Base-by-base conservation (phyloP, 2,329 filamentous ascomycete species). In the Anisogramma anomala region DNA sequence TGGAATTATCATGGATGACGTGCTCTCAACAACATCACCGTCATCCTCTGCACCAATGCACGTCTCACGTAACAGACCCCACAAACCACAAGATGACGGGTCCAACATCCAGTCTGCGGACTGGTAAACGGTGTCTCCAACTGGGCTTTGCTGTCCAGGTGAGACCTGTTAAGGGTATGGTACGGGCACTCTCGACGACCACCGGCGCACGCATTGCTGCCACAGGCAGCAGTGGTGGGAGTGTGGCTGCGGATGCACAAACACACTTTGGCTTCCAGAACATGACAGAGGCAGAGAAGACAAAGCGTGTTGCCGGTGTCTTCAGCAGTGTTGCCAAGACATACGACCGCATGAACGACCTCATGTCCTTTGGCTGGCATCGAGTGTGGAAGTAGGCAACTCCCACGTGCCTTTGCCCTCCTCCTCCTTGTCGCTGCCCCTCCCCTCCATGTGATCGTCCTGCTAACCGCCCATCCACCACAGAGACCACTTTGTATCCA, bases 341-440 rank as follows among this genome's bases (percentile, higher is more conserved):
- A 14, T 98, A 98, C 65, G 91, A 98, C 63, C 82, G 81, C 48
- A 98, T 98, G 91, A 98, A 98, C 66, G 91, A 98, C 61, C 74
- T 96, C 52, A 98, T 98, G 91, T 96, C 91, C 6, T 76, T 98
- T 35, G 91, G 91, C 41, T 88, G 94, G 65, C 91, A 98, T 62
- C 83, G 91, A 32, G 68, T 98, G 27, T 98, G 91, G 91, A 98
- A 82, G 75, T 75, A 52, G 36, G 30, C 14, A 3, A 22, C 23
- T 27, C 31, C 18, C 31, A 14, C 14, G 28, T n/a, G 33, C 9
- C 23, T 36, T 42, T 28, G 34, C 25, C 27, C 27, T 36, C 33
- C 23, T 7, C n/a, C n/a, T n/a, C n/a, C n/a, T n/a, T n/a, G n/a
- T n/a, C n/a, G n/a, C n/a, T n/a, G n/a, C n/a, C 13, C 18, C 22